Evolutionary conservation across 148 eudicot species (phyloP), one percentile per base, ranked within the genome.

Genomic region (Dianthus caryophyllus): DNA sequence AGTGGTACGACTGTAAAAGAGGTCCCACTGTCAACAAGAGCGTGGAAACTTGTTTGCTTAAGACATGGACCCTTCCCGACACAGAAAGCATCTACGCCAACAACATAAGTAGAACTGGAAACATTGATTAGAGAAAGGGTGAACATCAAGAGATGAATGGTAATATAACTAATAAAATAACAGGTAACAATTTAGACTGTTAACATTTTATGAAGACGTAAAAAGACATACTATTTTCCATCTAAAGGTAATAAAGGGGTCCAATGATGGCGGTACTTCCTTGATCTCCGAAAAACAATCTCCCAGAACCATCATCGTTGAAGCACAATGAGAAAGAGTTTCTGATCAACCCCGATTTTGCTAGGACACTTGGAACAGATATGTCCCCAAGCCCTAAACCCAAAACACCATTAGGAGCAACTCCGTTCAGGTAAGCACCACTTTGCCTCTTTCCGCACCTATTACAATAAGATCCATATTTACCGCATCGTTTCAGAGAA

Each of bases 391-490:
- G 84, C 66, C 99, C 99, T 31, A 94, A 80, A 66, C 99, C 99
- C 86, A 94, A 71, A 49, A 94, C 82, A 79, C 99, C 99, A 76
- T 94, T 96, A 64, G 97, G 99, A 55, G 99, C 99, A 67, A 81
- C 68, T 65, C 99, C 97, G 61, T 77, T 83, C 73, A 90, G 69
- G 87, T 90, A 94, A 47, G 80, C 88, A 73, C 99, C 99, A 67
- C 86, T 90, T 77, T 94, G 99, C 83, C 78, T 84, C 78, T 80
- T 86, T 54, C 99, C 99, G 79, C 99, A 94, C 55, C 99, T 94
- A 16, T 36, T 7, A 22, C 27, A 43, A 6, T 57, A 22, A 50
- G 16, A 36, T 17, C 12, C n/a, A n/a, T n/a, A n/a, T n/a, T 51
- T 24, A 31, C 43, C 22, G 51, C 11, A 51, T n/a, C 10, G 59